Evolutionary conservation across 805 yeast genomes (phyloP).

Genomic region (Metschnikowia arizonensis): DNA sequence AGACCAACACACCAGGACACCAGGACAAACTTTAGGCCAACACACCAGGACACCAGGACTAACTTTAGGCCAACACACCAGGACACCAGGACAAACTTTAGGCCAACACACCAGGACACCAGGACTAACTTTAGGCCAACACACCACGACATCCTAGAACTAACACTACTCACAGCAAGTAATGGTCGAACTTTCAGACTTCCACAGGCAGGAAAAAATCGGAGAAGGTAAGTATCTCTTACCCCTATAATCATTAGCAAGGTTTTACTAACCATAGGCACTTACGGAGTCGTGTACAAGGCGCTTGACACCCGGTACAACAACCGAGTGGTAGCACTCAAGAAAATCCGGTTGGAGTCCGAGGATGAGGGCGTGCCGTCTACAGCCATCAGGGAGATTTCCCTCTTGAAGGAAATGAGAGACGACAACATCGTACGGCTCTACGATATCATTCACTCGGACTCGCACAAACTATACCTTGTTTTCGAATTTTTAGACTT

Average conservation of each 20-base stretch:
- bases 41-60: too few species aligned
- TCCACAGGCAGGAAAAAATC: conserved; percentile 89
- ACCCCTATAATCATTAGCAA: background rate
- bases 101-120: too few species aligned
- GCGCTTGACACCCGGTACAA: conserved; percentile 86
- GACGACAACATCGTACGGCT: conserved; percentile 91
- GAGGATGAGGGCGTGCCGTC: conserved; percentile 99
- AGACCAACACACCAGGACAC: too few species aligned
- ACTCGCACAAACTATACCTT: conserved; percentile 83
- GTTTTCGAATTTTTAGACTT: conserved; percentile 93
- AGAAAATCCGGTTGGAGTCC: conserved; percentile 90
- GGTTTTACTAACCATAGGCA: conserved; percentile 43
- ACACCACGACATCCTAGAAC: too few species aligned
- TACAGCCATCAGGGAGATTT: conserved; percentile 95
- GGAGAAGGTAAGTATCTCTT: conserved; percentile 67
- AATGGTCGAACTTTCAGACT: conserved; percentile 87
- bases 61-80: too few species aligned
- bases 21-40: too few species aligned
- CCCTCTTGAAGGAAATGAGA: conserved; percentile 85
- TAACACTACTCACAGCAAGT: too few species aligned
- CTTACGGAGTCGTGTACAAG: conserved; percentile 96
- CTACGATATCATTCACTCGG: conserved; percentile 93
- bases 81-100: too few species aligned
- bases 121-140: too few species aligned
- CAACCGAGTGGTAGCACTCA: conserved; percentile 91